These are phyloP conservation scores for Russula sp. DNA, from an alignment of 768 basidiomycete species.

Conservation along the genomic window DNA sequence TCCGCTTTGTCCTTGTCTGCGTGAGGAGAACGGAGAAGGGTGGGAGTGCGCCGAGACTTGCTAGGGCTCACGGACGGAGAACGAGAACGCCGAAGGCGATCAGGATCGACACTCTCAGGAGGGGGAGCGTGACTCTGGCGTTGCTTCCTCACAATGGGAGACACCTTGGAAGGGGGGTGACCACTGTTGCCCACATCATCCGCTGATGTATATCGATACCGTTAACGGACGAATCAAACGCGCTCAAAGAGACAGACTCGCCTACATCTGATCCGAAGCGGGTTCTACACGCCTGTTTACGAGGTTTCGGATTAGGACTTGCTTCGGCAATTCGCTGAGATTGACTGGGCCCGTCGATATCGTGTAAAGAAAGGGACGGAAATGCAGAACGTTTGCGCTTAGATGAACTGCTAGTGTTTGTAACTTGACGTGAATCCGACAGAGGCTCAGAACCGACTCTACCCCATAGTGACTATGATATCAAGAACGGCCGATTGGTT, in stretches of 20 bases:
- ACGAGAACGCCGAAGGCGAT: constrained; percentile 22
- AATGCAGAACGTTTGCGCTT: constrained; percentile 39
- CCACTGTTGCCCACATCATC: background rate
- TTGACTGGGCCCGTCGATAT: constrained; percentile 13
- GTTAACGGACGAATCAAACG: background rate
- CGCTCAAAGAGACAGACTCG: background rate
- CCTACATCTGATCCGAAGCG: background rate
- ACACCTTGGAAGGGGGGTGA: background rate
- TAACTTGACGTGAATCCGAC: constrained; percentile 8
- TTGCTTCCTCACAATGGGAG: constrained; percentile 3
- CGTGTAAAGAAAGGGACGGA: constrained; percentile 17
- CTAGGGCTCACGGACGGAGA: constrained; percentile 24
- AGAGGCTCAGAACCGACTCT: constrained; percentile 24
- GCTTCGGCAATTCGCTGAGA: constrained; percentile 31
- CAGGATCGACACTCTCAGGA: constrained; percentile 28
- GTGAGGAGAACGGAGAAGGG: constrained; percentile 38
- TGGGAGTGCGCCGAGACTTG: constrained; percentile 28
- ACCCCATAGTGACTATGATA: constrained; percentile 20
- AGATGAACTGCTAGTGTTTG: constrained; percentile 6
- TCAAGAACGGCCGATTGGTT: background rate
- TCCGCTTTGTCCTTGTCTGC: constrained; percentile 45
- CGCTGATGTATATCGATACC: background rate
- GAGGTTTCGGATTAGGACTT: constrained; percentile 58
- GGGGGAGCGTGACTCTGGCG: constrained; percentile 24
- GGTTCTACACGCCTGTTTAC: constrained; percentile 37